Base-by-base conservation (phyloP, 2,329 filamentous ascomycete genomes). In the Penicillium sp. region DNA sequence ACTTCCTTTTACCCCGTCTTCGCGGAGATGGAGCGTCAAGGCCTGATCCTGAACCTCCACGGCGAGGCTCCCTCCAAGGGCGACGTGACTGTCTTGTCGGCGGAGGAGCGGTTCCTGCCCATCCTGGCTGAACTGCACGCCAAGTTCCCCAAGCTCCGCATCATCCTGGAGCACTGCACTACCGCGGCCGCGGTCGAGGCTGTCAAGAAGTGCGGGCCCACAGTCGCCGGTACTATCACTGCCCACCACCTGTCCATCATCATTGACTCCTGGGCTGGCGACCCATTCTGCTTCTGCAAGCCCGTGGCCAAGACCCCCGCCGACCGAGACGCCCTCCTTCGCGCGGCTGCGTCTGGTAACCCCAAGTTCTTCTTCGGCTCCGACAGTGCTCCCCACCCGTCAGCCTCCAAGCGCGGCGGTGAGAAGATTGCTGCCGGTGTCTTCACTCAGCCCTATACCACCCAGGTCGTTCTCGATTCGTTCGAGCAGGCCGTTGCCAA, bases 21-120 rank as follows among this genome's bases (percentile, higher is more conserved):
- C 72, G 85, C 83, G n/a, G 90, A 91, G 65, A 97, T 98, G 93
- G 90, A 96, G 73, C 80, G 88, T 60, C 86, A 92, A 66, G 87
- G 88, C 66, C 82, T 96, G 73, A 84, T 96, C n/a, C 83, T 96
- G 43, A 97, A 97, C 78, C 81, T 98, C n/a, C 93, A 98, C 74
- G 94, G 93, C 65, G 94, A 97, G 54, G 65, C 65, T 31, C 73
- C 73, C 6, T 73, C 72, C 37, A 63, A 63, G 31, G 73, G 71
- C 12, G 73, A 74, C 51, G 79, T 84, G 60, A 86, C 83, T 0
- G 82, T 86, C 34, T 78, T 91, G 63, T 90, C 89, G 68, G 89
- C 88, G 20, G 90, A 93, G 75, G 84, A 87, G 62, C 82, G 81
- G 2, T 98, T 98, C 78, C 81, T 98, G 8, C 93, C 93, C 0